These are phyloP conservation scores for Xylariaceae sp. DNA, from an alignment of 2,329 filamentous ascomycete species.

Conservation along the genomic window DNA sequence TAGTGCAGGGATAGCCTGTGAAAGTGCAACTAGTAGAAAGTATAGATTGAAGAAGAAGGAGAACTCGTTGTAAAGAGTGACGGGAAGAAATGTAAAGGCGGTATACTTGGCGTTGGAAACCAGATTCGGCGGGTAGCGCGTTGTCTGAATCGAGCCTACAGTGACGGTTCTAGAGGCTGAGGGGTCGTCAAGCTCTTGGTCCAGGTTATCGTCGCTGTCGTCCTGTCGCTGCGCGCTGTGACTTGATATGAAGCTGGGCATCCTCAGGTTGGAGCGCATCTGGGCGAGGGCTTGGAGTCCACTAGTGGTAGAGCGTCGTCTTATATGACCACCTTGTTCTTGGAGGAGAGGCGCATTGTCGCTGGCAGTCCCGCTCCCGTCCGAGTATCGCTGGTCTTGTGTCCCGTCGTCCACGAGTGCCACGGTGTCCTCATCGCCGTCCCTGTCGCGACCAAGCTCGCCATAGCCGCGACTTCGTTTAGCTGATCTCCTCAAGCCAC, in stretches of 20 bases:
- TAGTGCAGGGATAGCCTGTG: conserved; percentile 87
- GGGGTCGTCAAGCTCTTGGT: conserved; percentile 65
- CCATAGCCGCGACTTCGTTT: conserved; percentile 65
- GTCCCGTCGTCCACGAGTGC: conserved; percentile 70
- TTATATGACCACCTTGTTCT: conserved; percentile 44
- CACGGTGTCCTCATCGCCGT: conserved; percentile 70
- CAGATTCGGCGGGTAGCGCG: conserved; percentile 85
- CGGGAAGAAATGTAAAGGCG: conserved; percentile 88
- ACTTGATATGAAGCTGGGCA: conserved; percentile 71
- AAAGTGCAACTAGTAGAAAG: conserved; percentile 92
- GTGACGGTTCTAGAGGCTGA: conserved; percentile 76
- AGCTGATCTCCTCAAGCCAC: conserved; percentile 63
- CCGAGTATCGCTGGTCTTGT: conserved; percentile 62
- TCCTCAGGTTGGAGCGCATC: conserved; percentile 61
- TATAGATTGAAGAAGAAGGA: conserved; percentile 99
- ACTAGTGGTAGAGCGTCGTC: conserved; percentile 48
- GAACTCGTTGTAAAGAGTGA: conserved; percentile 97
- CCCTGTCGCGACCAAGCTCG: conserved; percentile 63
- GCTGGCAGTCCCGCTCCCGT: conserved; percentile 64
- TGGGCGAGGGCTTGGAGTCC: conserved; percentile 53
- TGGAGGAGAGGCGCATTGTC: conserved; percentile 80
- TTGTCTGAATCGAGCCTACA: conserved; percentile 75
- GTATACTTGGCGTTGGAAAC: conserved; percentile 99
- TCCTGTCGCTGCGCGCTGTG: conserved; percentile 45
- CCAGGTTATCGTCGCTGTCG: conserved; percentile 57